These are phyloP conservation scores for Auxenochlorella pyrenoidosa DNA, from an alignment of 139 green algal genomes.

Conservation along the genomic window DNA sequence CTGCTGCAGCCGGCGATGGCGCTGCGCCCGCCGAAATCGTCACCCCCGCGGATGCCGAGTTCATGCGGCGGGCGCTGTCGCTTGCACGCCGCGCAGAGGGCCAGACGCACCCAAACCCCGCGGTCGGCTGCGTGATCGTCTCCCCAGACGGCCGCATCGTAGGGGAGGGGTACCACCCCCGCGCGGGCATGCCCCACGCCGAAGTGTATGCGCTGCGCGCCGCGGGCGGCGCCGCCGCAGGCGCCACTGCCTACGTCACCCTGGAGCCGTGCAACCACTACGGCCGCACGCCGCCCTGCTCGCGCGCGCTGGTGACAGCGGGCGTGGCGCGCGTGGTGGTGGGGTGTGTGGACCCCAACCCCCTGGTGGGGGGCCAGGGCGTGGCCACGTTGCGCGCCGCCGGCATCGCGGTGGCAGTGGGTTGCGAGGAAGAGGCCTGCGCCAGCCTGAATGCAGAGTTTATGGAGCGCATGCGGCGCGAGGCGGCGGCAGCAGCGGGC, in stretches of 20 bases:
- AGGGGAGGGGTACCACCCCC: constrained; percentile 95
- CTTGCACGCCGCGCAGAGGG: constrained; percentile 82
- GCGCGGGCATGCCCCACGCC: constrained; percentile 95
- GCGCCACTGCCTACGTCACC: constrained; percentile 97
- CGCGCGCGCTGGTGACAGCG: constrained; percentile 86
- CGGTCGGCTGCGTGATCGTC: constrained; percentile 96
- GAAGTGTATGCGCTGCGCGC: constrained; percentile 96
- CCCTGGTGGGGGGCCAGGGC: constrained; percentile 83
- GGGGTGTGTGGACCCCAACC: constrained; percentile 90
- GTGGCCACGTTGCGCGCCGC: constrained; percentile 72
- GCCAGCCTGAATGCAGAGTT: constrained; percentile 86
- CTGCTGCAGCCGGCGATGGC: background rate
- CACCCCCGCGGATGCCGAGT: constrained; percentile 53
- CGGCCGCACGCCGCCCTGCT: constrained; percentile 95
- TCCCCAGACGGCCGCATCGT: constrained; percentile 76
- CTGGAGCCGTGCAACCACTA: constrained; percentile 99
- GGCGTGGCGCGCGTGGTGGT: constrained; percentile 89
- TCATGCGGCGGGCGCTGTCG: constrained; percentile 88
- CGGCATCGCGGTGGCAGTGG: constrained; percentile 74
- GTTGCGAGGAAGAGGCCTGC: constrained; percentile 66
- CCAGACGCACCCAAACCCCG: constrained; percentile 93
- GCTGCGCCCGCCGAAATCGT: background rate
- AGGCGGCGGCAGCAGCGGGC: background rate
- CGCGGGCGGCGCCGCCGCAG: constrained; percentile 74
- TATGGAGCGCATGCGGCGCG: constrained; percentile 81